Conservation (phyloP, 495 filamentous ascomycete genomes). For the Penicillium salamii region DNA sequence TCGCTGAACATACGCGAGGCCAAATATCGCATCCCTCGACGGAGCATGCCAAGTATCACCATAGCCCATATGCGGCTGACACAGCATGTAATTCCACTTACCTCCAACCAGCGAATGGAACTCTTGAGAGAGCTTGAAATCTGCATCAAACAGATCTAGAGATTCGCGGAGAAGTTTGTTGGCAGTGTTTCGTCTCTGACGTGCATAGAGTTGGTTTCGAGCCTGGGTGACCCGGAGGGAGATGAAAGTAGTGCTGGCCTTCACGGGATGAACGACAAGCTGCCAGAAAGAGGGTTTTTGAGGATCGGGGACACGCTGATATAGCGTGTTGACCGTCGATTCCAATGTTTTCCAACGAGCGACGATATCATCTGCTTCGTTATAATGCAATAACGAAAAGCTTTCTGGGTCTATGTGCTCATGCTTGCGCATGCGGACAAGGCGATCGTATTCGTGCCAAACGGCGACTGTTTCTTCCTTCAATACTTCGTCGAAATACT, state of each 20-base stretch:
- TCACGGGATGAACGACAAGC: slow-evolving; percentile 64
- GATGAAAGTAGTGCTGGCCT: slow-evolving; percentile 59
- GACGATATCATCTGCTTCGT: slow-evolving; percentile 64
- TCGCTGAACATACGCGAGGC: slow-evolving; percentile 19
- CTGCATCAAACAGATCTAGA: slow-evolving; percentile 57
- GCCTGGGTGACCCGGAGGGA: slow-evolving; percentile 60
- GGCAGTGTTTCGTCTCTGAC: slow-evolving; percentile 63
- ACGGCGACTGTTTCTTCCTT: slow-evolving; percentile 51
- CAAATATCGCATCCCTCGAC: slow-evolving; percentile 20
- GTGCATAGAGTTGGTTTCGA: slow-evolving; percentile 60
- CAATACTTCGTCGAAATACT: slow-evolving; percentile 54
- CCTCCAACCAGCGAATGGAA: slow-evolving; percentile 64
- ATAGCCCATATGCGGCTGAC: slow-evolving; percentile 55
- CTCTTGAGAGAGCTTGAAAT: slow-evolving; percentile 55
- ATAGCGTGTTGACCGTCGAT: slow-evolving; percentile 51
- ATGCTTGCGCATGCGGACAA: slow-evolving; percentile 63
- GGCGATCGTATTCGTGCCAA: slow-evolving; percentile 60
- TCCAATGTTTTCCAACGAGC: slow-evolving; percentile 60
- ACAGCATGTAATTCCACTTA: slow-evolving; percentile 75
- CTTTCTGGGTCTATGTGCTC: slow-evolving; percentile 62
- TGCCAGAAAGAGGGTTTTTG: slow-evolving; percentile 59
- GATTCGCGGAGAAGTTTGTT: slow-evolving; percentile 60
- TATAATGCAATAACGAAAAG: slow-evolving; percentile 68
- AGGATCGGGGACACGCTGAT: slow-evolving; percentile 25
- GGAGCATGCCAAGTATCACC: slow-evolving; percentile 34